Percentiles rank a stretch among this genome's conserved stretches.
These are phyloP conservation scores for Pisolithus thermaeus DNA, from an alignment of 1,284 basidiomycete genomes.

Conservation along the genomic window DNA sequence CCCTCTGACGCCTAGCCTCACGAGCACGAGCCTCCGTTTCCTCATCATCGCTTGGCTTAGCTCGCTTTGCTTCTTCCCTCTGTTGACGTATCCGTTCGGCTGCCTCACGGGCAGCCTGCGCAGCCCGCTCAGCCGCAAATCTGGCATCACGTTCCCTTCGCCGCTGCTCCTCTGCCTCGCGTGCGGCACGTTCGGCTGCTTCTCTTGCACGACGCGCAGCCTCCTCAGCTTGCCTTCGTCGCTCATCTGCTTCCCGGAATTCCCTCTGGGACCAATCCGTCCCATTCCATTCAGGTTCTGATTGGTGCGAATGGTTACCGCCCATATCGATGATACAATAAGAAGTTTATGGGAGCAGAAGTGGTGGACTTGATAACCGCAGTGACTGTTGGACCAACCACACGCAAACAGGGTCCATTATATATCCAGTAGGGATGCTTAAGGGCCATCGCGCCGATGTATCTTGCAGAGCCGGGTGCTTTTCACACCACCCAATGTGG, in stretches of 20 bases:
- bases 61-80: constrained; percentile 15
- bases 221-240: constrained; percentile 16
- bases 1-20: constrained; percentile 15
- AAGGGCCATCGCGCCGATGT: too few species aligned
- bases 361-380: too few species aligned
- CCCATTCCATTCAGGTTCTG: constrained; percentile 23
- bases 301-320: constrained; percentile 24
- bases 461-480: too few species aligned
- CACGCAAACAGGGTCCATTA: too few species aligned
- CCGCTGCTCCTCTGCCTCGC: constrained; percentile 17
- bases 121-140: constrained; percentile 19
- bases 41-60: constrained; percentile 18
- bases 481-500: too few species aligned
- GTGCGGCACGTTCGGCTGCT: constrained; percentile 17
- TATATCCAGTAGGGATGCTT: too few species aligned
- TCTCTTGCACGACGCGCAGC: constrained; percentile 18
- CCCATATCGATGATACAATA: constrained; percentile 16
- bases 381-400: too few species aligned
- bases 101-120: constrained; percentile 19
- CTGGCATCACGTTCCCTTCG: constrained; percentile 14
- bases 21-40: constrained; percentile 21
- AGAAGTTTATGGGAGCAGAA: neutral
- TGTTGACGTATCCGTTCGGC: constrained; percentile 18
- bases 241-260: constrained; percentile 19
- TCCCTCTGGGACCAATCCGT: constrained; percentile 16